Evolutionary conservation across 2,329 filamentous ascomycete genomes (phyloP).

Genomic region (Diplodia sapinea): DNA sequence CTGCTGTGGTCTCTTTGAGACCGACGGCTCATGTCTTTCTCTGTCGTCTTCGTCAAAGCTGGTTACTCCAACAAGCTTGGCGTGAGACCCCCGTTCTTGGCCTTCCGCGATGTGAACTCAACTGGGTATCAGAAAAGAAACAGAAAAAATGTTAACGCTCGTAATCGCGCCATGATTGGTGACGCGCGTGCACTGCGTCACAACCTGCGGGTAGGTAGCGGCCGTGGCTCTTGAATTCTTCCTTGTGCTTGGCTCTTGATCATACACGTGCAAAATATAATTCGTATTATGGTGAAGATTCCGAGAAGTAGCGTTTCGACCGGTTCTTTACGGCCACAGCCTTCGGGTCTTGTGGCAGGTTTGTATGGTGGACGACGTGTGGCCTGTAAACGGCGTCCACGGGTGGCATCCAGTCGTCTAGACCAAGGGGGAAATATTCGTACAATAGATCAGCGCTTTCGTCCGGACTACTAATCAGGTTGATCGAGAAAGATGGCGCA

Average conservation of each 20-base stretch:
- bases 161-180: background rate
- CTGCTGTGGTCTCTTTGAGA: background rate
- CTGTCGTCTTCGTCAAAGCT: background rate
- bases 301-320: conserved; percentile 58
- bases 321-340: conserved; percentile 51
- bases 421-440: conserved; percentile 89
- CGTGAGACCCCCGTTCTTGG: background rate
- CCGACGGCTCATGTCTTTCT: background rate
- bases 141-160: conserved; percentile 6
- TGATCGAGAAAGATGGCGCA: conserved; percentile 54
- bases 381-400: conserved; percentile 90
- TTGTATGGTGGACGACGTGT: conserved; percentile 84
- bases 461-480: conserved; percentile 65
- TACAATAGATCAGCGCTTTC: conserved; percentile 86
- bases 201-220: background rate
- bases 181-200: background rate
- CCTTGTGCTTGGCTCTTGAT: background rate
- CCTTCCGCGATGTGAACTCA: conserved; percentile 15
- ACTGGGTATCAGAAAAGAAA: conserved; percentile 29
- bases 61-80: background rate
- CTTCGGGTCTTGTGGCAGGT: conserved; percentile 55
- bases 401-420: conserved; percentile 92
- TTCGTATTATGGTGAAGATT: conserved; percentile 41
- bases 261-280: background rate
- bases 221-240: background rate